These are phyloP conservation scores for Immersiella caudata DNA, from an alignment of 495 filamentous ascomycete genomes.

Conservation along the genomic window DNA sequence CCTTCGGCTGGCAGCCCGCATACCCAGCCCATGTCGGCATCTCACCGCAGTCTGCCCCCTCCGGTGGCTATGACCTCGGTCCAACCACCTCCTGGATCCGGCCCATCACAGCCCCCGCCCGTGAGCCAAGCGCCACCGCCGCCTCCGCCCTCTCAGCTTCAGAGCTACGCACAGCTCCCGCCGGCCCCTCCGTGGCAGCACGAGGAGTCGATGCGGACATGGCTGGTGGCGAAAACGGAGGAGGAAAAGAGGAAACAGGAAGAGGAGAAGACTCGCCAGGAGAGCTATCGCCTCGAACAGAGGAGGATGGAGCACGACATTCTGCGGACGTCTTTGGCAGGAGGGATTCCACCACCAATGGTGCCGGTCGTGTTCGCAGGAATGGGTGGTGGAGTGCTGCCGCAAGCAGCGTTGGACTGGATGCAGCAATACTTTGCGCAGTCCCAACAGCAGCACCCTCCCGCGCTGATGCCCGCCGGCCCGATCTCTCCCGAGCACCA, in stretches of 20 bases:
- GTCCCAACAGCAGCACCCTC: slow-evolving; percentile 51
- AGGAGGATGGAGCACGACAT: slow-evolving; percentile 80
- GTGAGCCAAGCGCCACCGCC: slow-evolving; percentile 39
- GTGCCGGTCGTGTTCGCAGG: slow-evolving; percentile 89
- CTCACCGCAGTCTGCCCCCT: slow-evolving; percentile 75
- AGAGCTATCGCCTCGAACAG: slow-evolving; percentile 74
- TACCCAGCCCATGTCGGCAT: slow-evolving; percentile 64
- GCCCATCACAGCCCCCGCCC: slow-evolving; percentile 34
- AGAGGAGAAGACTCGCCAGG: slow-evolving; percentile 85
- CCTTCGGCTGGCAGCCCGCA: slow-evolving; percentile 46
- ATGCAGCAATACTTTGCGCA: slow-evolving; percentile 69
- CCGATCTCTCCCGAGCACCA: slow-evolving; percentile 49
- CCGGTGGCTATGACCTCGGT: slow-evolving; percentile 72
- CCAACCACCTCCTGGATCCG: slow-evolving; percentile 45
- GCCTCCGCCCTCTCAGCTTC: slow-evolving; percentile 44
- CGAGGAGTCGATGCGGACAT: slow-evolving; percentile 80
- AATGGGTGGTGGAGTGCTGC: slow-evolving; percentile 66
- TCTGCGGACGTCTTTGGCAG: slow-evolving; percentile 74
- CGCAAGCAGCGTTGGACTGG: slow-evolving; percentile 66
- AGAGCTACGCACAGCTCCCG: slow-evolving; percentile 60
- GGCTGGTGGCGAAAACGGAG: slow-evolving; percentile 81
- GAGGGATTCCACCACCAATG: slow-evolving; percentile 82
- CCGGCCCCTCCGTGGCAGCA: slow-evolving; percentile 73
- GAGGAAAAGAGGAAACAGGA: slow-evolving; percentile 88
- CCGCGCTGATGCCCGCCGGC: slow-evolving; percentile 55